Base-by-base conservation (phyloP, 495 filamentous ascomycete species). In the Peziza echinospora region DNA sequence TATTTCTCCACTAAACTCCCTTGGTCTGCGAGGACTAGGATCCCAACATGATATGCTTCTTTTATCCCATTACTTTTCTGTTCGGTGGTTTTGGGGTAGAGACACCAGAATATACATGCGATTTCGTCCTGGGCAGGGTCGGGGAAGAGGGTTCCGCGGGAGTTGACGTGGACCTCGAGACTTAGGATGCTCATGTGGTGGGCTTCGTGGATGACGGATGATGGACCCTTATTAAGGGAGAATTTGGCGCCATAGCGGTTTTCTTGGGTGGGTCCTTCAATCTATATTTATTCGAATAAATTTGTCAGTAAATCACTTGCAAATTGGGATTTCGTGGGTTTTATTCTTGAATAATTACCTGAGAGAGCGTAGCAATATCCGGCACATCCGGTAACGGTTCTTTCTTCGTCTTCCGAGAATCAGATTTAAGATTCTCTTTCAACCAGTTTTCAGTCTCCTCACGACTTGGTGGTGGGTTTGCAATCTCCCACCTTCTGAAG, bases 171-270 rank as follows among this genome's bases (percentile, higher is more conserved):
- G n/a, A 96, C 60, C 57, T 97, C 89, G 5, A 97, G 60, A 53
- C 86, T 86, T 85, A 97, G 86, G 26, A 75, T 82, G 62, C 82
- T 93, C 85, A 96, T 96, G 59, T 92, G 86, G 51, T 93, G 85
- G 5, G 77, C 73, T 58, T 92, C 84, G 51, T 87, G 80, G 52
- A 80, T 72, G 28, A 89, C 78, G 56, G 76, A 84, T 0, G 77
- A 80, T 4, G 77, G 75, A 55, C 75, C 73, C 45, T 67, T 63
- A 53, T 78, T 82, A 57, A 89, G 85, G 1, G 84, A 86, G 59
- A 81, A 89, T 57, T 84, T 89, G 65, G 86, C 84, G 2, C 81
- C 84, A 58, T 84, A 69, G 41, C 71, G 76, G 53, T 84, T 84
- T 53, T 71, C 83, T 44, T 92, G 89, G 1, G 91, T 96, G 0